phyloP scores from a whole-genome alignment of 208 protist species.

The Leishmania guyanensis region DNA sequence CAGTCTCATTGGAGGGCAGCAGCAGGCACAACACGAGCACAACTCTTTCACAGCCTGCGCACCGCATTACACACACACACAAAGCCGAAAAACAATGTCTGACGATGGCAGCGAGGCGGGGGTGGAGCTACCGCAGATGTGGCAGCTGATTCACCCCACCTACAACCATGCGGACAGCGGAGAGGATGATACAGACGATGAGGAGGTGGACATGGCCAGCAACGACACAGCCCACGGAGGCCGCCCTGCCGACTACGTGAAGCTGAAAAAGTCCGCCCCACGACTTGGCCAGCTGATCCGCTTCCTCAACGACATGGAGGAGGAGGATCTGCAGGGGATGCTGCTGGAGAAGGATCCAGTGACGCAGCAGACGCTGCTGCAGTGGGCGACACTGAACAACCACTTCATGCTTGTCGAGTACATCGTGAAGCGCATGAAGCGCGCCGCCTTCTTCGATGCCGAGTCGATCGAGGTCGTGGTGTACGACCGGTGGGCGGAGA shows the following conservation, averaged over 20 bases:
- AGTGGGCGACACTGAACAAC: conserved; percentile 85
- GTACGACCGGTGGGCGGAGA: conserved; percentile 87
- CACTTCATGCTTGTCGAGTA: conserved; percentile 89
- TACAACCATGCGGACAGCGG: conserved; percentile 38
- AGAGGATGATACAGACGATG: conserved; percentile 50
- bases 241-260: conserved; percentile 61
- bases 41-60: not conserved
- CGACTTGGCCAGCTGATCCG: conserved; percentile 74
- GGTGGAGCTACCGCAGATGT: conserved; percentile 71
- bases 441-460: conserved; percentile 79
- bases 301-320: conserved; percentile 83
- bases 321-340: conserved; percentile 74
- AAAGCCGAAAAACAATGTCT: conserved; percentile 35
- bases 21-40: not conserved
- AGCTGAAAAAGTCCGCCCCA: conserved; percentile 62
- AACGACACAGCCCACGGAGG: conserved; percentile 7
- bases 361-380: conserved; percentile 84
- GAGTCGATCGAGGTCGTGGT: conserved; percentile 75
- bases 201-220: conserved; percentile 28
- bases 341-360: conserved; percentile 82
- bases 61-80: conserved; percentile 5
- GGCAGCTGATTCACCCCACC: conserved; percentile 79
- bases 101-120: conserved; percentile 55
- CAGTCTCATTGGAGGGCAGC: not conserved
- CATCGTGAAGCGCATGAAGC: conserved; percentile 77